Base-by-base conservation (phyloP, 352 stramenopile genomes). In the Plasmopara muralis region DNA sequence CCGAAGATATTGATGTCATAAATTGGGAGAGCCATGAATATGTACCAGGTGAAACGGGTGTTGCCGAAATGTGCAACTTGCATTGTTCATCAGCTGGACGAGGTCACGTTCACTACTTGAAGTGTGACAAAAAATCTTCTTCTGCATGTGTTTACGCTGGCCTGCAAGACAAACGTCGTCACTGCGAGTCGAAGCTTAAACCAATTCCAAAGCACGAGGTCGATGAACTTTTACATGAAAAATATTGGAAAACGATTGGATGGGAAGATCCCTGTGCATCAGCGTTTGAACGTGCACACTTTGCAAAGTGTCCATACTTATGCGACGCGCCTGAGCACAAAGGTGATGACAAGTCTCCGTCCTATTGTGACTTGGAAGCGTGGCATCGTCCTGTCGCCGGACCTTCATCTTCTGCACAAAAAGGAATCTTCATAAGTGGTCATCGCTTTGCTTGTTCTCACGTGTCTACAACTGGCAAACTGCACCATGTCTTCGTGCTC, bases 31-130 rank as follows among this genome's bases (percentile, higher is more conserved):
- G 43, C 16, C 68, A 34, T 16, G 62, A 62, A 40, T 78, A 74
- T 43, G 35, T 37, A 5, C 31, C 46, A 29, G 71, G 71, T 6
- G 71, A 82, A 28, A 57, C 54, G 8, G 71, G 55, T 2, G 54
- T 72, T 9, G 62, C 71, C 9, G 71, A 82, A 60, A 82, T 78
- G 66, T 82, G 71, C 55, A 70, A 67, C 16, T 55, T 78, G 51
- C 70, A 73, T 30, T 82, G 66, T n/a, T 73, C 66, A 34, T 64
- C 54, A 6, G 67, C 55, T 55, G 71, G 71, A 33, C 59, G 68
- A 37, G 68, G 66, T 1, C 71, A 82, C 30, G 62, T 70, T 41
- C 71, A 82, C 44, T 78, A 72, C 47, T 43, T 78, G 16, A 63
- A 70, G 30, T 82, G 71, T 25, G 31, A 60, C 2, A 42, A 66